Percentiles rank a stretch among this genome's conserved stretches.
These are phyloP conservation scores for Pythium phragmitis DNA, from an alignment of 352 stramenopile genomes.

Conservation along the genomic window DNA sequence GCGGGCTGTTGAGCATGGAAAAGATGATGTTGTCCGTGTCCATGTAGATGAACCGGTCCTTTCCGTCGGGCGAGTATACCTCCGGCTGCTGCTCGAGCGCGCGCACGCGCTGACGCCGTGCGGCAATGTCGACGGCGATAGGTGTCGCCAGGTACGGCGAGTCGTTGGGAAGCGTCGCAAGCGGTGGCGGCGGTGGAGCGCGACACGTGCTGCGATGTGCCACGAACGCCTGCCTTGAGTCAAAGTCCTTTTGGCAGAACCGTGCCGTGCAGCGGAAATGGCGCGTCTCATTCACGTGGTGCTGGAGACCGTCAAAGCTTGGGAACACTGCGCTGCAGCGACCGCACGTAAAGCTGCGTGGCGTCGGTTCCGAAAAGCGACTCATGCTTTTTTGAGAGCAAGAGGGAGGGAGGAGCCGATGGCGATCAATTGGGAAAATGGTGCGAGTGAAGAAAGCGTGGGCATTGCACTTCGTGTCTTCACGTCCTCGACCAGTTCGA, in stretches of 20 bases:
- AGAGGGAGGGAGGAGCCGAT: background rate
- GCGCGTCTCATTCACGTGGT: slow-evolving; percentile 11
- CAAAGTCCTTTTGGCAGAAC: slow-evolving; percentile 17
- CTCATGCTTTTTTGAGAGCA: slow-evolving; percentile 1
- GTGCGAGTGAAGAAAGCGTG: background rate
- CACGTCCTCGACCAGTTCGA: background rate
- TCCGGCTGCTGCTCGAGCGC: background rate
- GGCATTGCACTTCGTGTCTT: background rate
- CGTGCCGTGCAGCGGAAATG: slow-evolving; percentile 16
- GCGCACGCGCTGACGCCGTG: slow-evolving; percentile 6
- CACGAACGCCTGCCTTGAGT: slow-evolving; percentile 1
- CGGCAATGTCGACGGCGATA: slow-evolving; percentile 5
- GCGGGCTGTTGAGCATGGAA: slow-evolving; percentile 21
- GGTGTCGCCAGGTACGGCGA: slow-evolving; percentile 1
- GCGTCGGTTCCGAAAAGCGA: background rate
- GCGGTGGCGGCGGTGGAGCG: slow-evolving; percentile 3
- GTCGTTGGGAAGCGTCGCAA: background rate
- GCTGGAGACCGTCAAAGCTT: slow-evolving; percentile 11
- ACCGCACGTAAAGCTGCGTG: slow-evolving; percentile 15
- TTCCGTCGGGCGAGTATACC: slow-evolving; percentile 1
- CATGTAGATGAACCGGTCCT: slow-evolving; percentile 19
- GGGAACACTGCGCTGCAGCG: slow-evolving; percentile 6
- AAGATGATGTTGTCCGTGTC: slow-evolving; percentile 25
- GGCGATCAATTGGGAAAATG: background rate
- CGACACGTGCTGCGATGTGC: slow-evolving; percentile 9